A percentile compares a stretch with the other conserved stretches of the same genome.
phyloP scores from a whole-genome alignment of 2,329 filamentous ascomycete species.

The Alternaria alternata region DNA sequence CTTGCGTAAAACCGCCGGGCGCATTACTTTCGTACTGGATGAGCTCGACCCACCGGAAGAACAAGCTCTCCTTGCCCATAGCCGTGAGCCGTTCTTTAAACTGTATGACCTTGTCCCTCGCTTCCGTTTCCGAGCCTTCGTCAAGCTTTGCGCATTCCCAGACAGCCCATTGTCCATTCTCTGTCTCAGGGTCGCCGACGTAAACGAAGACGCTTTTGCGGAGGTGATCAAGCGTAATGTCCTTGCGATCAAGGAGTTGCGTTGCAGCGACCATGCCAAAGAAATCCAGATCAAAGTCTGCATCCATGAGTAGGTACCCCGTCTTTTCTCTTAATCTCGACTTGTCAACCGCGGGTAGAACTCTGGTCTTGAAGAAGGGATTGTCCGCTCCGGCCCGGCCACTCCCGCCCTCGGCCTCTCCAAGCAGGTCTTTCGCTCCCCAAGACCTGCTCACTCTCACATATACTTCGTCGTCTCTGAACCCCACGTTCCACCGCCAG shows the following conservation, averaged over 20 bases:
- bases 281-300: constrained; percentile 89
- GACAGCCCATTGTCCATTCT: constrained; percentile 72
- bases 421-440: constrained; percentile 67
- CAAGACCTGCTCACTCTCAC: constrained; percentile 79
- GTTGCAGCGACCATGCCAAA: constrained; percentile 79
- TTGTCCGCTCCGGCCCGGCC: constrained; percentile 61
- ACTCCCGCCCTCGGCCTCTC: constrained; percentile 53
- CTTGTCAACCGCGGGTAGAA: constrained; percentile 74
- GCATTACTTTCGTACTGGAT: constrained; percentile 85
- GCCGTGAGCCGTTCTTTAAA: constrained; percentile 79
- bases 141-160: constrained; percentile 67
- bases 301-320: constrained; percentile 85
- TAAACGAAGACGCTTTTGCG: constrained; percentile 67
- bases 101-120: constrained; percentile 75
- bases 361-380: constrained; percentile 65
- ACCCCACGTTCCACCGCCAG: constrained; percentile 80
- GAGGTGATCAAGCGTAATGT: constrained; percentile 70
- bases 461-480: constrained; percentile 80
- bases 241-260: constrained; percentile 70
- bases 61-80: constrained; percentile 85
- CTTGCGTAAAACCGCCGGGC: constrained; percentile 78
- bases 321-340: constrained; percentile 77
- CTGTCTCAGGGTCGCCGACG: constrained; percentile 34
- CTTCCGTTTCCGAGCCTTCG: constrained; percentile 65
- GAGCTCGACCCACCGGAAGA: constrained; percentile 92